phyloP scores from a whole-genome alignment of 2,329 filamentous ascomycete genomes.

The Chalaropsis ovoidea region DNA sequence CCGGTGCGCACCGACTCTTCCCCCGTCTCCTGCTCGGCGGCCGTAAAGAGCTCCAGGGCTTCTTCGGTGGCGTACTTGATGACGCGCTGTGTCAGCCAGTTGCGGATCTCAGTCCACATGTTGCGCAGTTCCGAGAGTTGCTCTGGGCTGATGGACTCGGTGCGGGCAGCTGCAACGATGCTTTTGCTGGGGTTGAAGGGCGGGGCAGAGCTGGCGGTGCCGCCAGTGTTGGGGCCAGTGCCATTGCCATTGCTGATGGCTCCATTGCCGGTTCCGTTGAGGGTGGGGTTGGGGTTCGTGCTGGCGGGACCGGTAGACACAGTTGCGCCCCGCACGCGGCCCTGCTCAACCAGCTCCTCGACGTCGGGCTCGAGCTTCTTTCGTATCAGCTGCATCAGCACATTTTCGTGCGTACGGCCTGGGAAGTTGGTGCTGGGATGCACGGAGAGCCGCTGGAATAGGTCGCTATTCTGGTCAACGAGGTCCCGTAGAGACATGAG shows the following conservation, averaged over 20 bases:
- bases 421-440: constrained; percentile 69
- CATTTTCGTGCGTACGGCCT: constrained; percentile 54
- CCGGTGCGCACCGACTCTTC: constrained; percentile 64
- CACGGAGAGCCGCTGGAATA: constrained; percentile 60
- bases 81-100: constrained; percentile 37
- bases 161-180: constrained; percentile 26
- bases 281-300: too few species aligned
- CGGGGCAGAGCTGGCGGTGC: constrained; percentile 3
- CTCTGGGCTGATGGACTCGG: constrained; percentile 37
- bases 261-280: constrained; percentile 28
- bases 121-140: constrained; percentile 39
- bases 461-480: constrained; percentile 53
- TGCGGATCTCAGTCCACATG: constrained; percentile 45
- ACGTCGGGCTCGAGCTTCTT: constrained; percentile 75
- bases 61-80: constrained; percentile 37
- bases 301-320: not conserved
- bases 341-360: constrained; percentile 60
- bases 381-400: constrained; percentile 60
- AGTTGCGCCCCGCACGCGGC: constrained; percentile 33
- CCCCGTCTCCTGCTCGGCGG: constrained; percentile 57
- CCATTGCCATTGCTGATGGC: constrained; percentile 3
- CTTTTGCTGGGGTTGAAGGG: constrained; percentile 24
- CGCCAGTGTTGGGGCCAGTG: not conserved
- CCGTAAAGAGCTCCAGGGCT: constrained; percentile 55
- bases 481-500: constrained; percentile 56